phyloP scores from a whole-genome alignment of 176 grass and related monocot species.

The Musa itinerans region DNA sequence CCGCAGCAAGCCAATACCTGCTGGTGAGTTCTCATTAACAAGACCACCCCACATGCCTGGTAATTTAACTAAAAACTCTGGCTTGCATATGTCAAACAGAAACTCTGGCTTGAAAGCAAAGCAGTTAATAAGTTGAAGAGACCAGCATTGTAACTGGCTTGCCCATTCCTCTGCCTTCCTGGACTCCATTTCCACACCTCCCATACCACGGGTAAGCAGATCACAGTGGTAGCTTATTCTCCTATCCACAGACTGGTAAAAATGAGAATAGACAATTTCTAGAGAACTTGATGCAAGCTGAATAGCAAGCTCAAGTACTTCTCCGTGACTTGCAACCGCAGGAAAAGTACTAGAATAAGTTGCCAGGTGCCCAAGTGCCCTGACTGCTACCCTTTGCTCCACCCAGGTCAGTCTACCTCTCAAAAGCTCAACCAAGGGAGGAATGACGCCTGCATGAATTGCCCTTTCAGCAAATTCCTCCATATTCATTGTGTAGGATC shows the following conservation, averaged over 20 bases:
- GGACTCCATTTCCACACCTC: slow-evolving; percentile 93
- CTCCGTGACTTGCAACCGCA: slow-evolving; percentile 77
- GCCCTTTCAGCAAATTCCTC: slow-evolving; percentile 89
- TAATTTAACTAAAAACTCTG: slow-evolving; percentile 75
- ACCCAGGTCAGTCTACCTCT: slow-evolving; percentile 98
- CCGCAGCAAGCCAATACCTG: slow-evolving; percentile 86
- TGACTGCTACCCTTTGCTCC: slow-evolving; percentile 93
- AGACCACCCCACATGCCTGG: slow-evolving; percentile 99
- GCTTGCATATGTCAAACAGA: slow-evolving; percentile 85
- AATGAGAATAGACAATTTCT: slow-evolving; percentile 98
- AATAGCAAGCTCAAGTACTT: slow-evolving; percentile 95
- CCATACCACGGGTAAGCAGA: slow-evolving; percentile 96
- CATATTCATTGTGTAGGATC: slow-evolving; percentile 99
- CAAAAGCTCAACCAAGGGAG: slow-evolving; percentile 88
- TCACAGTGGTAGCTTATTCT: slow-evolving; percentile 92
- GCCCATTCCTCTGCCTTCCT: slow-evolving; percentile 99
- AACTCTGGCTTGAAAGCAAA: slow-evolving; percentile 98
- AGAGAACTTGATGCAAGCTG: slow-evolving; percentile 88
- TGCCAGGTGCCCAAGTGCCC: slow-evolving; percentile 91
- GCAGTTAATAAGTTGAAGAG: slow-evolving; percentile 95
- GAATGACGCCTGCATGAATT: slow-evolving; percentile 82
- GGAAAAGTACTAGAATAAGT: slow-evolving; percentile 85
- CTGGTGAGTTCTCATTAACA: slow-evolving; percentile 96
- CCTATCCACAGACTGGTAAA: slow-evolving; percentile 81
- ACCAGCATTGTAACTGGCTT: slow-evolving; percentile 98